Base-by-base conservation (phyloP, 345 rosid species). In the Conringia planisiliqua region DNA sequence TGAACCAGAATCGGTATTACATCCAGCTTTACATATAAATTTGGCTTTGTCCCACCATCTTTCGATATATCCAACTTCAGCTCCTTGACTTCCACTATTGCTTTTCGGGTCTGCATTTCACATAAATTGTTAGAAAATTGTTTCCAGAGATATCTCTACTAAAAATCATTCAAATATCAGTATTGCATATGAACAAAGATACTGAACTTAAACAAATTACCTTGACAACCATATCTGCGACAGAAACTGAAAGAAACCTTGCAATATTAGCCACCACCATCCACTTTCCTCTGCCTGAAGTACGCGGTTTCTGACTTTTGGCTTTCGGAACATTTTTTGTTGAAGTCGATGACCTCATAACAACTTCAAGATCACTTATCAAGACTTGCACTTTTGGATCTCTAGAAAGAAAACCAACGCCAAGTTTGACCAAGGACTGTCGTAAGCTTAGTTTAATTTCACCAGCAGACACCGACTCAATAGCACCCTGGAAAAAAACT, bases 371-470 rank as follows among this genome's bases (percentile, higher is more conserved):
- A 76, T 95, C 99, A 61, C 89, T 74, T 84, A 95, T 87, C 67
- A 90, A 72, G 52, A 95, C 70, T 79, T 90, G 99, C 73, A 92
- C 68, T 85, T 95, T 95, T 7, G 98, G 99, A 70, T 90, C 97
- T 84, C 87, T 87, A 12, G 97, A 92, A 78, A 89, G 81, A 81
- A 90, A 86, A 71, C 96, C 97, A 77, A 83, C 92, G 44, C 99
- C 98, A 77, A 92, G 91, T 83, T 86, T 90, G 81, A 89, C 92
- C 89, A 95, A 81, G 22, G 98, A 89, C 85, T 92, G 97, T 14
- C 97, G 93, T 75, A 95, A 68, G 79, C 99, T 87, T 55, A 92
- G 81, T 82, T 88, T 92, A 72, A 95, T 86, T 83, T 95, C 99
- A 64, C 97, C 92, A 71, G 89, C 89, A 44, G 90, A 89, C 58